Base-by-base conservation (phyloP, 345 rosid species). In the Jatropha curcas region DNA sequence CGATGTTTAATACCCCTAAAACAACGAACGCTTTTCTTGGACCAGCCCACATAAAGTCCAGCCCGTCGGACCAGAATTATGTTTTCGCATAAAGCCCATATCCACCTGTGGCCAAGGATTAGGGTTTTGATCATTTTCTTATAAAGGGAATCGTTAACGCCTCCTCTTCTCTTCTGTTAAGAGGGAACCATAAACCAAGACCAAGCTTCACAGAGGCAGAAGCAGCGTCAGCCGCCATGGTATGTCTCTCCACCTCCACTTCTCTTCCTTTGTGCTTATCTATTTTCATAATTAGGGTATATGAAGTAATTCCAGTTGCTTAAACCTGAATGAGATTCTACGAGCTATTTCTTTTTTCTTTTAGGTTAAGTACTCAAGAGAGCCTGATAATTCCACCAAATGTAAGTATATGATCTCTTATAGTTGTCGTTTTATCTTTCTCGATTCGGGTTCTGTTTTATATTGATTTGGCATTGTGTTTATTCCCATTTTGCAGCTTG, bases 281-380 rank as follows among this genome's bases (percentile, higher is more conserved):
- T 48, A 13, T 4, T 6, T 0, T 11, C 11, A 11, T 30, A 43
- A 46, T 22, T 7, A 31, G 0, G 34, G 4, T 2, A 45, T 61
- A 74, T 70, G 48, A 72, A 31, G 52, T n/a, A 16, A 50, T 34
- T 0, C 5, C 37, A 28, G 17, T 43, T 48, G 7, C 27, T 27
- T 58, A 1, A 41, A 41, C 11, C 45, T 20, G n/a, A n/a, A n/a
- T n/a, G n/a, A n/a, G n/a, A n/a, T n/a, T n/a, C n/a, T n/a, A n/a
- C n/a, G n/a, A n/a, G n/a, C 20, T 57, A 65, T 46, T 43, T 76
- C 11, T 52, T 58, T 75, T 60, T 50, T 50, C 81, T 60, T 50
- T 53, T 81, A 95, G 99, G 99, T 92, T 84, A 93, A 92, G 89
- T 95, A 95, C 78, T 95, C 98, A 39, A 88, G 82, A 78, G 99